Percentiles rank a stretch among this genome's conserved stretches.
phyloP scores from a whole-genome alignment of 2,329 filamentous ascomycete species.

The Paradendryphiella salina region DNA sequence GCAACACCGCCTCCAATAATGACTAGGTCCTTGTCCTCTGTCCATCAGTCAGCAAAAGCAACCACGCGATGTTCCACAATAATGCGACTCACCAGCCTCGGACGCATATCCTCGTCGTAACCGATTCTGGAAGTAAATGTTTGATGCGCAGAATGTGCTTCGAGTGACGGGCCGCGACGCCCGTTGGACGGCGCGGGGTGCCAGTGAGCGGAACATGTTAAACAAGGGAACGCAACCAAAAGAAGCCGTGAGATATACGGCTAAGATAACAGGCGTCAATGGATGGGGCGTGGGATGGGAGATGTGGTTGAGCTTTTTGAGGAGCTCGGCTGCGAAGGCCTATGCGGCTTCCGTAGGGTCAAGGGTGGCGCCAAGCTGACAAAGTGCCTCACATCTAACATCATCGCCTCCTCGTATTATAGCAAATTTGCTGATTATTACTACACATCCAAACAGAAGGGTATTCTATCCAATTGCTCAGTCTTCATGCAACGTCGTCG shows the following conservation, averaged over 20 bases:
- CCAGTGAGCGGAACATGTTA: slow-evolving; percentile 58
- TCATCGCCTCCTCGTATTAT: slow-evolving; percentile 1
- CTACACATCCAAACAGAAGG: slow-evolving; percentile 5
- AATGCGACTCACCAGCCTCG: slow-evolving; percentile 52
- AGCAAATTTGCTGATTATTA: slow-evolving; percentile 2
- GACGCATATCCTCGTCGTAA: slow-evolving; percentile 62
- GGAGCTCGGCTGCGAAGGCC: slow-evolving; percentile 32
- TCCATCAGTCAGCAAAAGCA: slow-evolving; percentile 41
- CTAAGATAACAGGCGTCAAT: slow-evolving; percentile 42
- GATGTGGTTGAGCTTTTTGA: slow-evolving; percentile 43
- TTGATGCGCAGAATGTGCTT: slow-evolving; percentile 47
- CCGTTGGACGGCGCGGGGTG: slow-evolving; percentile 56
- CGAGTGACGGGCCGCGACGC: slow-evolving; percentile 42
- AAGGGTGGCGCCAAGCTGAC: slow-evolving; percentile 27
- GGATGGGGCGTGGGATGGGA: slow-evolving; percentile 43
- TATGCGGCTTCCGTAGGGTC: slow-evolving; percentile 26
- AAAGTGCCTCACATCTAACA: slow-evolving; percentile 15
- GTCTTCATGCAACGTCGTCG: slow-evolving; percentile 47
- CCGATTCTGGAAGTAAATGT: slow-evolving; percentile 54
- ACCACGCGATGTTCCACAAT: slow-evolving; percentile 19
- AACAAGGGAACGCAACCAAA: slow-evolving; percentile 30
- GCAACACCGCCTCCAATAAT: slow-evolving; percentile 98
- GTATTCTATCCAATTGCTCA: slow-evolving; percentile 14
- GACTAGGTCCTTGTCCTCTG: slow-evolving; percentile 93
- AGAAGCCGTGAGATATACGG: slow-evolving; percentile 38